Evolutionary conservation across 2,329 filamentous ascomycete species (phyloP), one percentile per base, ranked within the genome.

Genomic region (Dactylellina cionopaga): DNA sequence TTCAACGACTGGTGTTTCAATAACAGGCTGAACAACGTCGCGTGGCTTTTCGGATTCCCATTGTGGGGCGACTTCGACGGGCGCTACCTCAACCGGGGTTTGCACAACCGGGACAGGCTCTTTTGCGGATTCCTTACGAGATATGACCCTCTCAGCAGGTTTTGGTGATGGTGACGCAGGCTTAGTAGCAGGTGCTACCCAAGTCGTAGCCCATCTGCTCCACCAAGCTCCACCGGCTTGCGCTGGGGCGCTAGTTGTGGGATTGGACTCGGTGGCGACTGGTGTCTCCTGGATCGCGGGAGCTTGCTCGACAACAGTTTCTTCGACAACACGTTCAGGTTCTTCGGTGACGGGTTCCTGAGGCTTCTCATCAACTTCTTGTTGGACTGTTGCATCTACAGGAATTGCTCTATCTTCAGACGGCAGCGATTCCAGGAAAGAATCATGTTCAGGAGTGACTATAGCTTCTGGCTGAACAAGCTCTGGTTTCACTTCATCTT

Each of bases 171-270:
- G 9, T 25, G 44, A 37, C 6, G 33, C 17, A 55, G 46, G 5
- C 19, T 51, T 25, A 25, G 39, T 19, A 7, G 65, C 22, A 25
- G 58, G 49, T 11, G 39, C 66, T 2, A 51, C 46, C 58, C 66
- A 56, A 25, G 33, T 41, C 13, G 58, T 58, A 22, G 66, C 52
- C 66, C 66, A 71, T 47, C 58, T 63, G 15, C 59, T 71, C 66
- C 66, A 71, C 66, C 66, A 71, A 11, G 54, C 60, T n/a, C 56
- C 44, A 13, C 49, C 33, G 2, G 25, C 33, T 22, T 35, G 56
- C 4, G 39, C 33, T 5, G 33, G 33, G 1, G 49, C 10, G 0
- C 22, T 2, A 9, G 33, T n/a, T n/a, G n/a, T n/a, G n/a, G 15
- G 3, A 43, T 24, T 5, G 5, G 35, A 25, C n/a, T 52, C 58